Evolutionary conservation across 2,329 filamentous ascomycete species (phyloP).

Genomic region (Colletotrichum sp.): DNA sequence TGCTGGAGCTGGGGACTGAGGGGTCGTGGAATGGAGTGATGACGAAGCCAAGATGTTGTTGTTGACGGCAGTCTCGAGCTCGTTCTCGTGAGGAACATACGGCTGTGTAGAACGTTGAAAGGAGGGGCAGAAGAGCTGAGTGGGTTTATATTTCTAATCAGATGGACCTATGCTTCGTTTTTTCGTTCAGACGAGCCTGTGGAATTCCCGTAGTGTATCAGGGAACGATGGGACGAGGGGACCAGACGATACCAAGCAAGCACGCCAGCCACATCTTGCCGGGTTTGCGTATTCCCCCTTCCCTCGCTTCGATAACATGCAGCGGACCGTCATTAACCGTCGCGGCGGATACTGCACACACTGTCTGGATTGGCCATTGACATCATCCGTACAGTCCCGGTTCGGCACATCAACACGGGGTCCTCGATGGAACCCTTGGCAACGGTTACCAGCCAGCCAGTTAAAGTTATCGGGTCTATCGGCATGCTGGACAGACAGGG

Average conservation of each 20-base stretch:
- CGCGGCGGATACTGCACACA: neutral
- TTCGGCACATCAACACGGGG: neutral
- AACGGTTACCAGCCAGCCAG: neutral
- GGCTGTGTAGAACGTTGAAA: neutral
- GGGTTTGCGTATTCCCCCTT: neutral
- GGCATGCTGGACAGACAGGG: neutral
- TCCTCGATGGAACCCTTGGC: neutral
- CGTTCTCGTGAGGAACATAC: neutral
- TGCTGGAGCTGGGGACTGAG: neutral
- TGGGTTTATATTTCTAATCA: constrained; percentile 5
- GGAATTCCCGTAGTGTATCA: neutral
- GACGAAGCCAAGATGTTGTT: neutral
- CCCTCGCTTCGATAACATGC: neutral
- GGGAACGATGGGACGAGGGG: neutral
- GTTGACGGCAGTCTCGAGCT: neutral
- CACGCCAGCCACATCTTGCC: neutral
- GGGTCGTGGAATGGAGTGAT: neutral
- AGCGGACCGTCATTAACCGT: neutral
- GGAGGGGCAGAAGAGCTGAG: neutral
- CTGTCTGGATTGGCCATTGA: neutral
- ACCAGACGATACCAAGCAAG: neutral
- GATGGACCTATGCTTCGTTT: neutral
- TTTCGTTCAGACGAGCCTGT: neutral
- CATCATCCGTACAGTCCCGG: neutral
- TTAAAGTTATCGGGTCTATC: neutral